These are phyloP conservation scores for Neospermospora avenae DNA, from an alignment of 2,329 filamentous ascomycete genomes.

Conservation along the genomic window DNA sequence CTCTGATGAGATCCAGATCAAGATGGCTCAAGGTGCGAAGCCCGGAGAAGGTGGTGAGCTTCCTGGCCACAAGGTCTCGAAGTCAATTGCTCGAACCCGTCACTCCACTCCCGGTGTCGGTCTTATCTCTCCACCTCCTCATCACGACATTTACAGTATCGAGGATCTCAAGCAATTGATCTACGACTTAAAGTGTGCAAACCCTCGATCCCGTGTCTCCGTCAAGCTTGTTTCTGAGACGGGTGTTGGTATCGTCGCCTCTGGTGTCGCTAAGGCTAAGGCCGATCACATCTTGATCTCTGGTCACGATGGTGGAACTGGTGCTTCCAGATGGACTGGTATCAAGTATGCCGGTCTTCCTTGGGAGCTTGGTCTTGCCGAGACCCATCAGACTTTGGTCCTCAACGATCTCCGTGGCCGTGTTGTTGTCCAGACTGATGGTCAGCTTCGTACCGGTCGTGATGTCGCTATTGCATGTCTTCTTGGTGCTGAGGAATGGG, in stretches of 20 bases:
- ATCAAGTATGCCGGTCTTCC: conserved; percentile 98
- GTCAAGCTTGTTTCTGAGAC: conserved; percentile 98
- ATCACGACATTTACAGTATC: conserved; percentile 98
- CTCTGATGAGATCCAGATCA: conserved; percentile 95
- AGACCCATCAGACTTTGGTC: conserved; percentile 94
- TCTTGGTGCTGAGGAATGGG: conserved; percentile 96
- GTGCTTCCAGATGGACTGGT: conserved; percentile 95
- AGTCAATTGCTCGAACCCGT: conserved; percentile 87
- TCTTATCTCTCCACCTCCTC: conserved; percentile 90
- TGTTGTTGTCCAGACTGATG: conserved; percentile 94
- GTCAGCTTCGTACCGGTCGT: conserved; percentile 86
- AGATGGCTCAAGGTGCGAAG: conserved; percentile 99
- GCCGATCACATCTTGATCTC: conserved; percentile 96
- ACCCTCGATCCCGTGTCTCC: conserved; percentile 85
- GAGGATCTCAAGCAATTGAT: conserved; percentile 97
- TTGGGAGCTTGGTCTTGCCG: conserved; percentile 93
- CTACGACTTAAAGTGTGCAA: conserved; percentile 95
- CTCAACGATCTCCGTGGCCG: conserved; percentile 93
- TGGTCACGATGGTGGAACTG: conserved; percentile 94
- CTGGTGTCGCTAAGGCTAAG: conserved; percentile 96
- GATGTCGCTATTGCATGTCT: conserved; percentile 94
- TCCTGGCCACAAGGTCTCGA: conserved; percentile 93
- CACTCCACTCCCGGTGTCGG: conserved; percentile 96
- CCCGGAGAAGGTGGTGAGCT: conserved; percentile 96
- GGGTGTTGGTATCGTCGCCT: conserved; percentile 94